These are phyloP conservation scores for Lindgomyces ingoldianus DNA, from an alignment of 495 filamentous ascomycete species.

Conservation along the genomic window DNA sequence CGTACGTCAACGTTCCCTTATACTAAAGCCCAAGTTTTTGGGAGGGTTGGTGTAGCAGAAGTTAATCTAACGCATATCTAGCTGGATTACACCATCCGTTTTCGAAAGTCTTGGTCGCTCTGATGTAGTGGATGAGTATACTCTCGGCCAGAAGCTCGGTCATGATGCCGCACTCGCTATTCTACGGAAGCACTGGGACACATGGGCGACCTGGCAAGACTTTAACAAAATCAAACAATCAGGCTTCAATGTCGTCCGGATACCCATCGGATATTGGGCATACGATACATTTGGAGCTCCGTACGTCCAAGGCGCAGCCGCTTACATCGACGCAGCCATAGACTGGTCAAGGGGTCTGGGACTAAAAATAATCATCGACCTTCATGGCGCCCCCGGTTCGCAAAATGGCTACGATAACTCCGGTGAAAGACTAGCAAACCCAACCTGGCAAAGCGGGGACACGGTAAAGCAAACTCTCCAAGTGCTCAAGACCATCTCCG, in stretches of 20 bases:
- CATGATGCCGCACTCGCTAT: conserved; percentile 39
- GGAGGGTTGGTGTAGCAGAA: too few relatives aligned
- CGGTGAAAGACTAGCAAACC: conserved; percentile 37
- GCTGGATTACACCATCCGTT: conserved; percentile 50
- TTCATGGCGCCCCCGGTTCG: conserved; percentile 50
- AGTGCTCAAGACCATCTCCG: conserved; percentile 59
- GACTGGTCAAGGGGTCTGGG: conserved; percentile 48
- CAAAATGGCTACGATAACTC: conserved; percentile 51
- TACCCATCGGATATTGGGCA: conserved; percentile 56
- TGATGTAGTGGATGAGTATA: conserved; percentile 49
- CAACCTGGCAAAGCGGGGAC: conserved; percentile 59
- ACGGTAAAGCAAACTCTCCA: conserved; percentile 59
- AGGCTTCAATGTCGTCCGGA: conserved; percentile 55
- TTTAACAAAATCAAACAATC: conserved; percentile 49
- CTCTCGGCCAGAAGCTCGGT: conserved; percentile 43
- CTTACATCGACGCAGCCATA: conserved; percentile 51
- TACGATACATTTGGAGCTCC: conserved; percentile 50
- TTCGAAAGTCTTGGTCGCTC: conserved; percentile 39
- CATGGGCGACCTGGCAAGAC: conserved; percentile 43
- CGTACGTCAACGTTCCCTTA: conserved; percentile 31
- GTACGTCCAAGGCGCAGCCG: conserved; percentile 51
- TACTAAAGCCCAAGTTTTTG: background rate
- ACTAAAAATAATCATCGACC: conserved; percentile 53
- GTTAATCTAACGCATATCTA: conserved; percentile 18
- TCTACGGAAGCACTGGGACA: conserved; percentile 47